Base-by-base conservation (phyloP, 2,329 filamentous ascomycete species). In the Microthyrium microscopicum region DNA sequence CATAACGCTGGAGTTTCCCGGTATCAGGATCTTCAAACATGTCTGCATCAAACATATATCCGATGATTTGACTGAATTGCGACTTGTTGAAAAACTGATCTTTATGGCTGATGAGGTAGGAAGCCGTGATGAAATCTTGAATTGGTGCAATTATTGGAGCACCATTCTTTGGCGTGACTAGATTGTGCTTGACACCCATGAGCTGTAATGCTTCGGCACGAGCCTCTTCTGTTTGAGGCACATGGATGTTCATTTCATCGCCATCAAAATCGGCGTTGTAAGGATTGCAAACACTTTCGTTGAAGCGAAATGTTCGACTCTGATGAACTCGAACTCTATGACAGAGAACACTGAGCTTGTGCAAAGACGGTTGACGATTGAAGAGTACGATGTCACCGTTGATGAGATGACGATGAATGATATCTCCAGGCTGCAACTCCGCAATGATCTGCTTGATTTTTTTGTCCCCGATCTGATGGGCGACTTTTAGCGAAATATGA, bases 201-300 rank as follows among this genome's bases (percentile, higher is more conserved):
- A 98, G 61, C 44, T 87, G 84, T 47, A 91, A 91, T 1, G 89
- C 89, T 56, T 98, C 89, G 3, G 87, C 82, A 37, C 89, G 72
- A 8, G 89, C 87, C 56, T 98, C 89, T 58, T 98, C 89, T 0
- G 89, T 95, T 52, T 98, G 89, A 2, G 89, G 89, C 12, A 98
- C 85, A 56, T 98, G 89, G 30, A 98, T 59, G 46, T 98, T 98
- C 89, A 98, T 98, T 55, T 98, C 89, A 46, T 98, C 89, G 39
- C 89, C 89, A 47, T 98, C 89, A 45, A 98, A 98, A 69, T 98
- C 89, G 36, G 89, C 89, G 46, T 98, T 98, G 64, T 98, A 98
- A 3, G 89, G 89, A 40, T 80, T 85, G 57, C 89, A 98, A 2
- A 93, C 89, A 69, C 89, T 98, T 53, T 98, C 89, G 51, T 98